A percentile compares a stretch with the other conserved stretches of the same genome.
These are phyloP conservation scores for Phytopythium delawarense DNA, from an alignment of 352 stramenopile genomes.

Conservation along the genomic window DNA sequence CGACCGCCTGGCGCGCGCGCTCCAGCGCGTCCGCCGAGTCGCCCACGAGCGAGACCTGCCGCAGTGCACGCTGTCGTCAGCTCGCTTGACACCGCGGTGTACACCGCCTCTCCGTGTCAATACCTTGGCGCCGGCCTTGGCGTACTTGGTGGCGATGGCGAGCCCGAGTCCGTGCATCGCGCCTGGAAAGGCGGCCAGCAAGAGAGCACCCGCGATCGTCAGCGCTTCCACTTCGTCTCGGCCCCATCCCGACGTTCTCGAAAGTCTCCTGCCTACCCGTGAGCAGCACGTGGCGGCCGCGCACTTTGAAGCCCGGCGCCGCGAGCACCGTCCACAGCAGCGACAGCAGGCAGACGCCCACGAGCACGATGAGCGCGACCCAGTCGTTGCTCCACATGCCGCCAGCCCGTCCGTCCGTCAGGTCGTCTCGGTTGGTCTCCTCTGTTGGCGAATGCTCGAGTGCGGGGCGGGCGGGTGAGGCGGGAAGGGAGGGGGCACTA, in stretches of 20 bases:
- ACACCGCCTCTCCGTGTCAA: no score
- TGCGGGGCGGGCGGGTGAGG: no score
- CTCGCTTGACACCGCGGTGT: no score
- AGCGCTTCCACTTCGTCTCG: no score
- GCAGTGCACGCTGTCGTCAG: not conserved
- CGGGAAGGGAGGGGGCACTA: no score
- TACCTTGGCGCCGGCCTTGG: slow-evolving; percentile 38
- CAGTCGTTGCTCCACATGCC: slow-evolving; percentile 16
- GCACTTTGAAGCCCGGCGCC: slow-evolving; percentile 45
- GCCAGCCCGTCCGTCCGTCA: no score
- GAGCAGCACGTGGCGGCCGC: slow-evolving; percentile 54
- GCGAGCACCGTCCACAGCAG: slow-evolving; percentile 39
- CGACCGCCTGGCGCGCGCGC: slow-evolving; percentile 27
- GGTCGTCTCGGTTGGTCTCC: no score
- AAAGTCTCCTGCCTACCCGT: slow-evolving; percentile 23
- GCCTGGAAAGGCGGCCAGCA: slow-evolving; percentile 10
- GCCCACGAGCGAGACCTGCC: slow-evolving; percentile 38
- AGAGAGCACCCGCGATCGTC: not conserved
- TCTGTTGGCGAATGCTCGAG: no score
- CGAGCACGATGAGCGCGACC: slow-evolving; percentile 35
- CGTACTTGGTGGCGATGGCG: slow-evolving; percentile 61
- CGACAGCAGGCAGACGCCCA: slow-evolving; percentile 33
- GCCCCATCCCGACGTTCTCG: not conserved
- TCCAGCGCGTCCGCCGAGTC: slow-evolving; percentile 31
- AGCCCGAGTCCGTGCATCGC: slow-evolving; percentile 41